Evolutionary conservation across 306 rosid genomes (phyloP).

Genomic region (Erythrophleum fordii): DNA sequence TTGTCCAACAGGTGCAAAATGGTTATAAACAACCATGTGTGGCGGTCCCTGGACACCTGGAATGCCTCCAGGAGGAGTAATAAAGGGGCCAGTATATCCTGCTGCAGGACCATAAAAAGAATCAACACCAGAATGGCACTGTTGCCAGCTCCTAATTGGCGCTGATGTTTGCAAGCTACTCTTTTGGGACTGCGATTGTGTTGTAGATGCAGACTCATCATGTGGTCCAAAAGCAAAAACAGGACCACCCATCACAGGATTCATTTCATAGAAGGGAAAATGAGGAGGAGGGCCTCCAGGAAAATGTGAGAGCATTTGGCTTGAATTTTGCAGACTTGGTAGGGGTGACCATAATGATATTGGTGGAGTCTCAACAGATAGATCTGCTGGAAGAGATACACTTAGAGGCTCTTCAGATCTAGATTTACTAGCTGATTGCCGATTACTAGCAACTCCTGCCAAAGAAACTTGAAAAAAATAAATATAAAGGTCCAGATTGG

Average conservation of each 20-base stretch:
- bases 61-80: conserved; percentile 87
- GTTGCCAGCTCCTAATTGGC: conserved; percentile 84
- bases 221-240: conserved; percentile 88
- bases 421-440: conserved; percentile 65
- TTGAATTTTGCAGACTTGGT: conserved; percentile 72
- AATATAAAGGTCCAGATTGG: conserved; percentile 22
- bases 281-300: conserved; percentile 81
- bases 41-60: conserved; percentile 97
- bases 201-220: conserved; percentile 72
- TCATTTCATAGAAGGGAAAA: conserved; percentile 94
- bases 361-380: conserved; percentile 87
- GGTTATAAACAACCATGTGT: conserved; percentile 98
- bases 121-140: conserved; percentile 91
- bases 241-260: conserved; percentile 93
- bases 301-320: conserved; percentile 86
- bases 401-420: conserved; percentile 80
- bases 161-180: conserved; percentile 61
- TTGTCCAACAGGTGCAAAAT: conserved; percentile 96
- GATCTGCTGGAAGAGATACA: conserved; percentile 92
- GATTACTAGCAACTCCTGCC: conserved; percentile 68
- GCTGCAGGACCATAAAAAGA: conserved; percentile 96
- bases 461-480: conserved; percentile 21
- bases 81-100: conserved; percentile 87
- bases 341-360: conserved; percentile 86
- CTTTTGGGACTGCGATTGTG: conserved; percentile 75